A percentile compares a stretch with the other conserved stretches of the same genome.
Conservation (phyloP, 257 asterid species). For the Thymus quinquecostatus region DNA sequence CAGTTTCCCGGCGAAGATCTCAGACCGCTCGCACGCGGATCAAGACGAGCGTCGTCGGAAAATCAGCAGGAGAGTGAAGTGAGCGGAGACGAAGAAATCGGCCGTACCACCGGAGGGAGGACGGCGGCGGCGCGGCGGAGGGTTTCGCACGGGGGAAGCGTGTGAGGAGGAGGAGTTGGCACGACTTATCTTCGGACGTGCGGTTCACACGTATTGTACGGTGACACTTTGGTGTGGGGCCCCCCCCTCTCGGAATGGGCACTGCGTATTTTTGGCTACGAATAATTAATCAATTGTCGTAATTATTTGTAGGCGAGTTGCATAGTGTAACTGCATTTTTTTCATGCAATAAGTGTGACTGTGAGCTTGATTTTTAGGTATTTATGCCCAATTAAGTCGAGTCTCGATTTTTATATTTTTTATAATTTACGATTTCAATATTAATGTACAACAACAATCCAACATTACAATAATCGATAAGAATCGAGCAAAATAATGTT, state of each 20-base stretch:
- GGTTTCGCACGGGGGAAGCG: slow-evolving; percentile 78
- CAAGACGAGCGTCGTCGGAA: slow-evolving; percentile 29
- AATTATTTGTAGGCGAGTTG: too few species aligned
- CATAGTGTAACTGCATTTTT: too few species aligned
- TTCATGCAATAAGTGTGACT: too few species aligned
- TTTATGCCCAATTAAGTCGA: too few species aligned
- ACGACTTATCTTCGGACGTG: slow-evolving; percentile 83
- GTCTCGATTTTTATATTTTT: too few species aligned
- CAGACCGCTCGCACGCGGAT: slow-evolving; percentile 43
- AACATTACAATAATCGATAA: too few species aligned
- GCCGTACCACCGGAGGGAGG: slow-evolving; percentile 36
- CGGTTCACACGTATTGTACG: slow-evolving; percentile 68
- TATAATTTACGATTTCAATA: too few species aligned
- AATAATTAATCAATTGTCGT: not conserved
- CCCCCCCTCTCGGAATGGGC: slow-evolving; percentile 29
- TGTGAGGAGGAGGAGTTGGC: slow-evolving; percentile 60
- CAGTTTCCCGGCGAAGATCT: slow-evolving; percentile 18
- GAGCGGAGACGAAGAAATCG: slow-evolving; percentile 27
- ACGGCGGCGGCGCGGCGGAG: slow-evolving; percentile 60
- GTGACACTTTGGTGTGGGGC: slow-evolving; percentile 42
- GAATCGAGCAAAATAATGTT: too few species aligned
- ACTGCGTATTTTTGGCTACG: not conserved
- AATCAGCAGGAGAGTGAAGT: slow-evolving; percentile 37
- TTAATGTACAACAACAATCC: too few species aligned
- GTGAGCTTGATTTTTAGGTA: too few species aligned